These are phyloP conservation scores for Aspergillus pseudotamarii DNA, from an alignment of 2,329 filamentous ascomycete genomes.

Conservation along the genomic window DNA sequence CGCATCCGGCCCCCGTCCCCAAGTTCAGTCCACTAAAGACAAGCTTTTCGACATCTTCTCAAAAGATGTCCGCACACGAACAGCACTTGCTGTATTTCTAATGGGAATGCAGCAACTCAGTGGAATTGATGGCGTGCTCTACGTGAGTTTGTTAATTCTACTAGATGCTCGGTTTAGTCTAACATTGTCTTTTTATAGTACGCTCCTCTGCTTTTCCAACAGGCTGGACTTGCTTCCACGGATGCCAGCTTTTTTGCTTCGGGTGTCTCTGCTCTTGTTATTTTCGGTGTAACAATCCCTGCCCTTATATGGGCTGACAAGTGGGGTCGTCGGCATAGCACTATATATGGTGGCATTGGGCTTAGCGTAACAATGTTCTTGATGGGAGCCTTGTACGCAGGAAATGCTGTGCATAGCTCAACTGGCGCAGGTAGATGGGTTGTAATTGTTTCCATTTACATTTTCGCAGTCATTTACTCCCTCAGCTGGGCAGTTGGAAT, in stretches of 20 bases:
- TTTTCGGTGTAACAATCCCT: constrained; percentile 60
- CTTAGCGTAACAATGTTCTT: constrained; percentile 47
- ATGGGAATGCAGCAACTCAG: constrained; percentile 63
- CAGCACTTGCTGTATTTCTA: constrained; percentile 58
- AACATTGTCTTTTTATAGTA: constrained; percentile 46
- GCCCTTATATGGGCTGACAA: constrained; percentile 59
- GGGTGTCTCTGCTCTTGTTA: constrained; percentile 61
- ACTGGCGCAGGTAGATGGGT: constrained; percentile 35
- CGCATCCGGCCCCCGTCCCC: neutral
- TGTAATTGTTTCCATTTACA: constrained; percentile 32
- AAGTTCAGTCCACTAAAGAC: constrained; percentile 17
- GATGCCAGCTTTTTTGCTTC: constrained; percentile 63
- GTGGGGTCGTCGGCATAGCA: constrained; percentile 59
- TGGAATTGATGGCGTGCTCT: constrained; percentile 66
- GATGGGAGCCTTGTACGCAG: constrained; percentile 38
- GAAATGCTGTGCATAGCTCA: constrained; percentile 30
- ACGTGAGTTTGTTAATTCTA: constrained; percentile 46
- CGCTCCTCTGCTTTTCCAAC: constrained; percentile 61
- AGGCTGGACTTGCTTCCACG: constrained; percentile 59
- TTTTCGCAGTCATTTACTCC: constrained; percentile 34
- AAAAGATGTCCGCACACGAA: constrained; percentile 51
- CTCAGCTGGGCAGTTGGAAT: constrained; percentile 58
- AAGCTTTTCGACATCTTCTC: constrained; percentile 38
- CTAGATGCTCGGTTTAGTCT: neutral
- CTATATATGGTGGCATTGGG: constrained; percentile 56